A percentile compares a stretch with the other conserved stretches of the same genome.
These are phyloP conservation scores for Skeletonema tropicum DNA, from an alignment of 108 stramenopile species.

Conservation along the genomic window DNA sequence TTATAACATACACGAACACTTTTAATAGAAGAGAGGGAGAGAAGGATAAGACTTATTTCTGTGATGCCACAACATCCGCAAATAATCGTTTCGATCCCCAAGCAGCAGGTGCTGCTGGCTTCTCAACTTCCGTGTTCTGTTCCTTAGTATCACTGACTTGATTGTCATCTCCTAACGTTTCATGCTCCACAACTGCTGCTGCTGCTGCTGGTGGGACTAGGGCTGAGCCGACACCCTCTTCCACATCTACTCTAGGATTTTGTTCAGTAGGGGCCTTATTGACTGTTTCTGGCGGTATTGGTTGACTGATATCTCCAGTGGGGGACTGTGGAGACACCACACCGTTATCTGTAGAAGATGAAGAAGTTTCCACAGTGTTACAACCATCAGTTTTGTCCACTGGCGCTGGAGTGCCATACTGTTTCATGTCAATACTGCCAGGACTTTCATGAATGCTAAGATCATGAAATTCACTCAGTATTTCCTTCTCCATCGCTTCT, in stretches of 20 bases:
- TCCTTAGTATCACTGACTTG: not conserved
- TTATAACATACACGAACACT: not conserved
- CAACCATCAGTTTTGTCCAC: constrained; percentile 11
- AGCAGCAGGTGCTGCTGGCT: constrained; percentile 17
- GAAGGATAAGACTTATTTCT: not conserved
- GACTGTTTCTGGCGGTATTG: not conserved
- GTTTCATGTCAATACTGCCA: not conserved
- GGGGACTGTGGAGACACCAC: not conserved
- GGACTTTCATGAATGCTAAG: constrained; percentile 19
- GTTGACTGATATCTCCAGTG: not conserved
- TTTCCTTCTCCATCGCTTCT: constrained; percentile 37
- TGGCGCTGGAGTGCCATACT: not conserved
- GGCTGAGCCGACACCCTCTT: not conserved
- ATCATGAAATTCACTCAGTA: constrained; percentile 45
- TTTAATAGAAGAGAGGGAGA: not conserved
- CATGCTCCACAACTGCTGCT: not conserved
- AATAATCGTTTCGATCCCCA: constrained; percentile 47
- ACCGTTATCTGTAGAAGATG: constrained; percentile 5
- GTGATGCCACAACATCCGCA: constrained; percentile 32
- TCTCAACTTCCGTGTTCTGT: not conserved
- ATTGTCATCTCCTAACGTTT: not conserved
- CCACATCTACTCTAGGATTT: not conserved
- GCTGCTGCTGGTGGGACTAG: not conserved
- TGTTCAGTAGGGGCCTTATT: not conserved
- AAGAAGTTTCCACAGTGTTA: constrained; percentile 10